These are phyloP conservation scores for Suillus decipiens DNA, from an alignment of 768 basidiomycete species.

Conservation along the genomic window DNA sequence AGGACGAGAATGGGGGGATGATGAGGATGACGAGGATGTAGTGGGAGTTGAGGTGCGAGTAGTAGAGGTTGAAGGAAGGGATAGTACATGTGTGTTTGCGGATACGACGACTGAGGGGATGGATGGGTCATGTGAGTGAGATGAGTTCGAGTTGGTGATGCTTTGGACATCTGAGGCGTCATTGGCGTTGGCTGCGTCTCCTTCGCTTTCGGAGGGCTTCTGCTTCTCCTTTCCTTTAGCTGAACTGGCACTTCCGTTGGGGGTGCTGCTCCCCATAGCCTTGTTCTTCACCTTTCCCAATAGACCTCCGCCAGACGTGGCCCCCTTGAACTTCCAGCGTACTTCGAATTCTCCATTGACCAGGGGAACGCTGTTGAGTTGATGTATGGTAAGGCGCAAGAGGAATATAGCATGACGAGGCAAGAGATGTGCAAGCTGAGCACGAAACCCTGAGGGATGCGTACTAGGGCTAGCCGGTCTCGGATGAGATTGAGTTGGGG, in stretches of 20 bases:
- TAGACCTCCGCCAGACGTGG: constrained; percentile 43
- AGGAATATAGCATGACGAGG: constrained; percentile 70
- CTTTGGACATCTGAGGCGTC: constrained; percentile 32
- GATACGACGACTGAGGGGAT: constrained; percentile 34
- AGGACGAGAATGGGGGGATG: constrained; percentile 13
- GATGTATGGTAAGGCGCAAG: constrained; percentile 60
- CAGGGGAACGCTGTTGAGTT: constrained; percentile 71
- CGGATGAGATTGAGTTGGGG: not conserved
- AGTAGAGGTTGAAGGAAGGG: constrained; percentile 7
- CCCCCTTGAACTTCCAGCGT: constrained; percentile 71
- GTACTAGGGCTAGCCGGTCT: constrained; percentile 5
- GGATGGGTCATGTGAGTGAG: constrained; percentile 18
- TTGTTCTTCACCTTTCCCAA: constrained; percentile 40
- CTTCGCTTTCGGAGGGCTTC: constrained; percentile 10
- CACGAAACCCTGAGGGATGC: constrained; percentile 42
- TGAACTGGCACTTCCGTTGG: not conserved
- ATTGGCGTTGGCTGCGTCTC: constrained; percentile 22
- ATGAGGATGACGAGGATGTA: constrained; percentile 27
- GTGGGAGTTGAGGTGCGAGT: constrained; percentile 23
- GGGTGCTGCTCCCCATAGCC: not conserved
- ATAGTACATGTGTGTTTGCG: constrained; percentile 16
- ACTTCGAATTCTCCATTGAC: constrained; percentile 70
- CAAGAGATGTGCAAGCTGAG: constrained; percentile 60
- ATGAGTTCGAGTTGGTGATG: constrained; percentile 28
- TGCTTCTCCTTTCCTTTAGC: constrained; percentile 13